Evolutionary conservation across 371 early-diverging fungal species (phyloP), one percentile per base, ranked within the genome.

Genomic region (Phascolomyces articulosus): DNA sequence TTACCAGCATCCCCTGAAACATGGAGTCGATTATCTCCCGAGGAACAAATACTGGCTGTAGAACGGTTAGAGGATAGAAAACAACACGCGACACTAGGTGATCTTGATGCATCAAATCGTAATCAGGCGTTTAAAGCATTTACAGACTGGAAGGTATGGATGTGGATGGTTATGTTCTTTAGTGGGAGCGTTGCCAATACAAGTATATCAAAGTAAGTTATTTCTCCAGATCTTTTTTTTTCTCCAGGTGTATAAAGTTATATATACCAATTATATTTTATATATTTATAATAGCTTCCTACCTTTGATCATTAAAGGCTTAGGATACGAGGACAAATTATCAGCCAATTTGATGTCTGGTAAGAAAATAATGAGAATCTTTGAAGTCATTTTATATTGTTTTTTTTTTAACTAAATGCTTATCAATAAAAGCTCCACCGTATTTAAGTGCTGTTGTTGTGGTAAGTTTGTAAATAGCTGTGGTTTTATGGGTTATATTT

Each of bases 151-250:
- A 81, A 81, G 62, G 77, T 81, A 6, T 81, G 81, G 81, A 53
- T 78, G 24, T 81, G 78, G 67, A 81, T 81, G 81, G 13, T 78
- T 55, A 81, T 81, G 77, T 81, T 81, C 54, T 81, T 81, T 41
- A 74, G 78, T 62, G 81, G 81, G 21, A 78, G 78, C 57, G 81
- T 81, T 9, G 78, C 81, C 15, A 81, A 81, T 24, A 81, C 81
- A 1, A 78, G 78, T 26, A 67, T 81, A 38, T 81, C 81, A 53
- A 81, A 81, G 81, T 74, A 73, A 72, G 66, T 29, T n/a, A 2
- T 34, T 9, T 34, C 0, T 34, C 11, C 9, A 4, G 1, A 26
- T 48, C 28, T 54, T 56, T 27, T 47, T 20, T 47, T 18, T n/a
- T 47, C 47, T 13, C 38, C 13, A 38, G 9, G 38, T 13, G 13